phyloP scores from a whole-genome alignment of 768 basidiomycete species.

The Calocera cornea region DNA sequence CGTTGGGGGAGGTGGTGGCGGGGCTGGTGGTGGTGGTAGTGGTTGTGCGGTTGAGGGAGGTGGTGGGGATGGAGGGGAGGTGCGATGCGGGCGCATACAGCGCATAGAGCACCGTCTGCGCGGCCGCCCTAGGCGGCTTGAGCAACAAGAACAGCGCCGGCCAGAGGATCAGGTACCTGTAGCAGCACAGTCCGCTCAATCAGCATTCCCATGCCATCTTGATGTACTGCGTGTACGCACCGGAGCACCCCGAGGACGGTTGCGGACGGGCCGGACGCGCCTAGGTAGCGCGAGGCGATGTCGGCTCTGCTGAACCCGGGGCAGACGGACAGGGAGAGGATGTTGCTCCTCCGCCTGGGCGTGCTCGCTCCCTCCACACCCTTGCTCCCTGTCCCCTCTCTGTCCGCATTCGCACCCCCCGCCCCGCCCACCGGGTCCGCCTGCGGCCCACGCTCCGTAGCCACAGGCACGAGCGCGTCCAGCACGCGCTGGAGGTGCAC shows the following conservation, averaged over 20 bases:
- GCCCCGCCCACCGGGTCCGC: slow-evolving; percentile 34
- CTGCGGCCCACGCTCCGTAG: slow-evolving; percentile 1
- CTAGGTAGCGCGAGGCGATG: slow-evolving; percentile 39
- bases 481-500: slow-evolving; percentile 74
- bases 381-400: slow-evolving; percentile 21
- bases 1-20: slow-evolving; percentile 2
- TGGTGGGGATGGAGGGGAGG: slow-evolving; percentile 24
- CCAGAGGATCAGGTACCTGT: slow-evolving; percentile 51
- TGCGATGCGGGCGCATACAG: slow-evolving; percentile 57
- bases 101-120: slow-evolving; percentile 70
- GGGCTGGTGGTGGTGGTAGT: neutral
- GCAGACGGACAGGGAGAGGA: slow-evolving; percentile 57
- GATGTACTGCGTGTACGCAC: slow-evolving; percentile 38
- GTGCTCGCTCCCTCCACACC: too few species aligned
- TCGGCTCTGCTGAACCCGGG: slow-evolving; percentile 65
- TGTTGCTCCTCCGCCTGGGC: slow-evolving; percentile 65
- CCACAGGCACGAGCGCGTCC: slow-evolving; percentile 58
- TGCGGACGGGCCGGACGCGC: slow-evolving; percentile 13
- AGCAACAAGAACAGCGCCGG: slow-evolving; percentile 55
- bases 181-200: neutral
- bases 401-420: slow-evolving; percentile 25
- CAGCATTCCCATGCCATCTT: slow-evolving; percentile 3
- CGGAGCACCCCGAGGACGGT: slow-evolving; percentile 26
- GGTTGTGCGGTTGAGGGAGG: neutral
- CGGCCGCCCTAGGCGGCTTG: slow-evolving; percentile 47